Evolutionary conservation across 2,329 filamentous ascomycete genomes (phyloP), one percentile per base, ranked within the genome.

Genomic region (Diaporthe sp.): DNA sequence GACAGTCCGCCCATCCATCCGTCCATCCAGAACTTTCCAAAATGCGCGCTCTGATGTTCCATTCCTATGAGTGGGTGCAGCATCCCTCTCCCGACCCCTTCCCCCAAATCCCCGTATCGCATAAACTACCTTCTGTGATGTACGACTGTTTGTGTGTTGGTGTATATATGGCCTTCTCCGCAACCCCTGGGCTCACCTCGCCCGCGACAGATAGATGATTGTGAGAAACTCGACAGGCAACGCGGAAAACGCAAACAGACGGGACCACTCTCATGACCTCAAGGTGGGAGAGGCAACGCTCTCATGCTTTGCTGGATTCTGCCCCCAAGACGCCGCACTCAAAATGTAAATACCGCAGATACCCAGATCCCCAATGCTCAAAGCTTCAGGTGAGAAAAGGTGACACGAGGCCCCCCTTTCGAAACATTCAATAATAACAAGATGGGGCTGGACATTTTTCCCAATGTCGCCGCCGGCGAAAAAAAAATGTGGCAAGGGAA

Each of bases 261-360:
- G 28, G 28, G 28, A 51, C 34, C 17, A 44, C 34, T 42, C 34
- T 55, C 65, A 15, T 55, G 65, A 28, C 46, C 28, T 69, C 34
- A 69, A 55, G 49, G 37, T 65, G 34, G 58, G 34, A 57, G 58
- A 51, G 28, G 49, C 42, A 25, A 65, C 37, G 58, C 59, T 65
- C 71, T 44, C 71, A 73, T 72, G 69, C 69, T 72, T 58, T 73
- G 59, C 71, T 73, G 58, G 34, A 49, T 65, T 28, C 42, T 73
- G 71, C 71, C 42, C 39, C 71, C 71, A 42, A 65, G 71, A 73
- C 71, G 58, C 71, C 71, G 19, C 61, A 65, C 37, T 46, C 71
- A 57, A 73, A 65, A 31, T 44, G 17, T 34, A 42, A 42, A 69
- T 34, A 69, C 46, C 49, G 25, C 46, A 53, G 49, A 69, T 69